Evolutionary conservation across 345 rosid genomes (phyloP).

Genomic region (Toxicodendron radicans): DNA sequence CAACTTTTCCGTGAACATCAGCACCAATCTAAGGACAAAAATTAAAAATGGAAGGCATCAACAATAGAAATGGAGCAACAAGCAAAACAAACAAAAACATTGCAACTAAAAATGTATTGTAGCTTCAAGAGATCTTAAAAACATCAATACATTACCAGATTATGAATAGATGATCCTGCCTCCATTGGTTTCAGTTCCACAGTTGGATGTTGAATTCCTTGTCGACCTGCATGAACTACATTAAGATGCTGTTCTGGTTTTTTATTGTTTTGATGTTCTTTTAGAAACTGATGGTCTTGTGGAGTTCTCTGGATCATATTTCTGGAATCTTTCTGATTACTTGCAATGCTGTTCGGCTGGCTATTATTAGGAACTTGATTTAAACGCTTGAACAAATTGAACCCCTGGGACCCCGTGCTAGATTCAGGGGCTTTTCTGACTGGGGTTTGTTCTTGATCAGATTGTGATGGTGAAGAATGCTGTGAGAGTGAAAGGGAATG

Average conservation of each 20-base stretch:
- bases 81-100: not conserved
- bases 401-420: conserved; percentile 29
- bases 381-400: conserved; percentile 40
- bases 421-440: conserved; percentile 30
- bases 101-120: not conserved
- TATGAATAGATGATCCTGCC: conserved; percentile 29
- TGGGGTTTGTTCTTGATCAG: conserved; percentile 62
- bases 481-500: conserved; percentile 68
- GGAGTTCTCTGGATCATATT: conserved; percentile 24
- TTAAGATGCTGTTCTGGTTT: conserved; percentile 31
- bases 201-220: conserved; percentile 27
- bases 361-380: conserved; percentile 31
- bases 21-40: conserved; percentile 51
- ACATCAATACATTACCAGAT: conserved; percentile 38
- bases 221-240: conserved; percentile 23
- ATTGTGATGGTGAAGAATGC: conserved; percentile 70
- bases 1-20: conserved; percentile 66
- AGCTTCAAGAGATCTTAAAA: not conserved
- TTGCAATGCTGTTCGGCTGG: conserved; percentile 24
- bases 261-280: conserved; percentile 23
- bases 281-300: conserved; percentile 21
- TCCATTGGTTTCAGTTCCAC: conserved; percentile 30
- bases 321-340: conserved; percentile 27
- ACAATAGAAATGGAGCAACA: not conserved
- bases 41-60: not conserved